Evolutionary conservation across 768 basidiomycete genomes (phyloP).

Genomic region (Suillus sp.): DNA sequence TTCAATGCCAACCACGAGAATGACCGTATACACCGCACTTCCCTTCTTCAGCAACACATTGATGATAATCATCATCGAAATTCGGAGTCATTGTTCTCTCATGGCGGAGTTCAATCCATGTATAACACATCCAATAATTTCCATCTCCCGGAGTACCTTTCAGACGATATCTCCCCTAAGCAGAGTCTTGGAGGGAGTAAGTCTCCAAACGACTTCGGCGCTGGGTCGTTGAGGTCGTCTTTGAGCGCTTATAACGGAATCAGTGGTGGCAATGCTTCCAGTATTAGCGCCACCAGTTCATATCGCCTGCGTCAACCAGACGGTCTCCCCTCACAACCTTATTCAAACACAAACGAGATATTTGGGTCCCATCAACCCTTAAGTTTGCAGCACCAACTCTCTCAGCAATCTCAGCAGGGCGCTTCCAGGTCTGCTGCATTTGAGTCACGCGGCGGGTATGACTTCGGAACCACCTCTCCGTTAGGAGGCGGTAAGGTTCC

Average conservation of each 20-base stretch:
- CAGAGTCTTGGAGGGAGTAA: conserved; percentile 31
- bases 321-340: conserved; percentile 32
- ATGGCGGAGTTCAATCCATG: conserved; percentile 38
- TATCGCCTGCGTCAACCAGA: conserved; percentile 41
- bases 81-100: conserved; percentile 34
- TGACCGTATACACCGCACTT: conserved; percentile 31
- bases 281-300: conserved; percentile 29
- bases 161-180: conserved; percentile 38
- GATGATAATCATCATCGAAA: conserved; percentile 35
- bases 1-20: conserved; percentile 38
- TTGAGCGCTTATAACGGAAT: conserved; percentile 36
- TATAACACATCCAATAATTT: conserved; percentile 43
- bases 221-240: conserved; percentile 38
- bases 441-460: conserved; percentile 31
- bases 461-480: conserved; percentile 34
- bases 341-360: conserved; percentile 26
- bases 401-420: conserved; percentile 38
- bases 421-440: conserved; percentile 26
- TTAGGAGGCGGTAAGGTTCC: conserved; percentile 27
- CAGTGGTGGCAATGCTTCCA: conserved; percentile 26
- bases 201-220: conserved; percentile 36
- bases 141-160: conserved; percentile 37
- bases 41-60: conserved; percentile 27
- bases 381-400: conserved; percentile 36
- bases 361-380: conserved; percentile 29